A percentile compares a stretch with the other conserved stretches of the same genome.
Evolutionary conservation across 1,284 basidiomycete genomes (phyloP).

Genomic region (Stygiomarasmius scandens): DNA sequence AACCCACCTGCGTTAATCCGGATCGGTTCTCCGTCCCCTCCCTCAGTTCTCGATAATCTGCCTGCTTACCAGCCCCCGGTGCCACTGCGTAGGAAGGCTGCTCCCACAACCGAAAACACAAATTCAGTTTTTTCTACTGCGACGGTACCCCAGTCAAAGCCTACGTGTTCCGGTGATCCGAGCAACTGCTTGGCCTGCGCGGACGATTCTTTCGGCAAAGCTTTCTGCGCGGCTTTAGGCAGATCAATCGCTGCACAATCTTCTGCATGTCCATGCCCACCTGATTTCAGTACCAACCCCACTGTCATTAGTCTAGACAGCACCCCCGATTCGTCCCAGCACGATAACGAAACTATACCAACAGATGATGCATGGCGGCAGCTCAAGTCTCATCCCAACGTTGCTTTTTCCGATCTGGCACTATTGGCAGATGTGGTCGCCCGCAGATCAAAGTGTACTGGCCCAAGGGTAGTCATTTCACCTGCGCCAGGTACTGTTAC

Average conservation of each 20-base stretch:
- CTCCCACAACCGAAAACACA: constrained; percentile 28
- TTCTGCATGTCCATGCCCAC: constrained; percentile 46
- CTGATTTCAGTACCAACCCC: constrained; percentile 18
- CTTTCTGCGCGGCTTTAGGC: constrained; percentile 80
- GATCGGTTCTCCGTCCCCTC: constrained; percentile 39
- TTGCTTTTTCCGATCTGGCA: constrained; percentile 78
- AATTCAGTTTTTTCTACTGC: constrained; percentile 58
- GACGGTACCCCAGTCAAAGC: constrained; percentile 25
- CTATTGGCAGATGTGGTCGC: constrained; percentile 89
- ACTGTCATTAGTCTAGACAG: constrained; percentile 13
- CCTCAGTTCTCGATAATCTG: constrained; percentile 73
- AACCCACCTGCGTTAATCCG: constrained; percentile 26
- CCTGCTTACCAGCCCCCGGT: constrained; percentile 79
- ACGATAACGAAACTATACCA: constrained; percentile 62
- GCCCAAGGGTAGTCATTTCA: constrained; percentile 69
- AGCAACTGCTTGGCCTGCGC: constrained; percentile 78
- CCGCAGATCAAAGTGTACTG: constrained; percentile 76
- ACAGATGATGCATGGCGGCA: constrained; percentile 86
- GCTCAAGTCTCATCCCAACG: constrained; percentile 87
- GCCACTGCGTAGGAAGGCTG: constrained; percentile 60
- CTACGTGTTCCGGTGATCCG: constrained; percentile 46
- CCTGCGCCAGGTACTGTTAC: constrained; percentile 56
- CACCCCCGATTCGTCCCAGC: constrained; percentile 7
- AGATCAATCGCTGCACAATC: constrained; percentile 47
- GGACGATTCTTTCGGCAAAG: constrained; percentile 81